A percentile compares a stretch with the other conserved stretches of the same genome.
Conservation (phyloP, 805 yeast species). For the Starmerella sirachaensis region DNA sequence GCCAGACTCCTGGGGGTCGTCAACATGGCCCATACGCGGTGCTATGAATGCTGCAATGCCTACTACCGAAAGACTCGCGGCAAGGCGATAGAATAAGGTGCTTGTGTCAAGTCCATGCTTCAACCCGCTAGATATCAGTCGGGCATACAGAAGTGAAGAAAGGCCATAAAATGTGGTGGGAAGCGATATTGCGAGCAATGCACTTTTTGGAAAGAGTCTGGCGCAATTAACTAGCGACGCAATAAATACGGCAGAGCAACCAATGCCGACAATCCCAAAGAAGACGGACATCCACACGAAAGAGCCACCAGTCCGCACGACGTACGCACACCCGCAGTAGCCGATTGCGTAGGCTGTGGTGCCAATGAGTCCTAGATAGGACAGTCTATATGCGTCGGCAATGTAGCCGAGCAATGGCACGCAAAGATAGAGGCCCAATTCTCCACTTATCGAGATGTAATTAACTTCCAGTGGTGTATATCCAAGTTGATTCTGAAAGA, state of each 20-base stretch:
- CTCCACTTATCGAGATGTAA: slow-evolving; percentile 58
- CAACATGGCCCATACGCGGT: slow-evolving; percentile 19
- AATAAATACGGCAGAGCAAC: slow-evolving; percentile 31
- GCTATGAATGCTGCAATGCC: slow-evolving; percentile 24
- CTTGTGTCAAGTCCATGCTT: not conserved
- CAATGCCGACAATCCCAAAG: slow-evolving; percentile 31
- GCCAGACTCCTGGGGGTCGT: not conserved
- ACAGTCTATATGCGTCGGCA: slow-evolving; percentile 80
- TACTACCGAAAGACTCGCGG: slow-evolving; percentile 19
- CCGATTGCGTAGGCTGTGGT: slow-evolving; percentile 55
- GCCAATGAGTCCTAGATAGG: slow-evolving; percentile 51
- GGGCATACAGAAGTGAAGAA: slow-evolving; percentile 65
- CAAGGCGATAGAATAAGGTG: slow-evolving; percentile 18
- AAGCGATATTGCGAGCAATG: slow-evolving; percentile 70
- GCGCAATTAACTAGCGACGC: slow-evolving; percentile 56
- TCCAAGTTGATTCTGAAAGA: slow-evolving; percentile 46
- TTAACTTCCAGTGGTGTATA: slow-evolving; percentile 60
- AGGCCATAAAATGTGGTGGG: slow-evolving; percentile 86
- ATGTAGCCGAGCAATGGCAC: slow-evolving; percentile 72
- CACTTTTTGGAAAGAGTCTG: slow-evolving; percentile 61
- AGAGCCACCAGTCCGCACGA: slow-evolving; percentile 10
- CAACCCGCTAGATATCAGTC: slow-evolving; percentile 29
- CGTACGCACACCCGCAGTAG: slow-evolving; percentile 36
- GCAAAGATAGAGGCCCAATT: slow-evolving; percentile 72
- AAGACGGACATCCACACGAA: slow-evolving; percentile 22